Conservation (phyloP, 1,284 basidiomycete species). For the Ganoderma lingzhi region DNA sequence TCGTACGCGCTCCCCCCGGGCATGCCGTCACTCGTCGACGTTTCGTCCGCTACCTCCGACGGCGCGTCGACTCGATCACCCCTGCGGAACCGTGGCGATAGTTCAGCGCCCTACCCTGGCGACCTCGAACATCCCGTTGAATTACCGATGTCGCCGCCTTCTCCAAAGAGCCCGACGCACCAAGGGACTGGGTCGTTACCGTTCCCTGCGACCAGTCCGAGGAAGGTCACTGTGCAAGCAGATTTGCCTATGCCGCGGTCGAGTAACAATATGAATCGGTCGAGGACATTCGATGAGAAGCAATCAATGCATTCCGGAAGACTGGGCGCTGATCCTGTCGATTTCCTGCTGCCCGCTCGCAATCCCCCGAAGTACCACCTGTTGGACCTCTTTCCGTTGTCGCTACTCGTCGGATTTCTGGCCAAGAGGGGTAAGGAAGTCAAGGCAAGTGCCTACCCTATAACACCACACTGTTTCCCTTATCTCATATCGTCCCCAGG, state of each 20-base stretch:
- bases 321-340: slow-evolving; percentile 41
- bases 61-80: slow-evolving; percentile 27
- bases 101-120: slow-evolving; percentile 15
- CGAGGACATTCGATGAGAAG: slow-evolving; percentile 22
- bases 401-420: slow-evolving; percentile 59
- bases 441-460: slow-evolving; percentile 42
- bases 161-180: slow-evolving; percentile 13
- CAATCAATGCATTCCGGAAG: slow-evolving; percentile 30
- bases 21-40: slow-evolving; percentile 54
- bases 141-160: slow-evolving; percentile 10
- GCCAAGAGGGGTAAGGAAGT: slow-evolving; percentile 56
- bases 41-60: slow-evolving; percentile 32
- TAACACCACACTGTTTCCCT: no score
- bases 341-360: slow-evolving; percentile 62
- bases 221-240: slow-evolving; percentile 29
- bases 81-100: slow-evolving; percentile 20
- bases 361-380: slow-evolving; percentile 70
- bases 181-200: slow-evolving; percentile 40
- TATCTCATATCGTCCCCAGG: slow-evolving; percentile 19
- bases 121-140: slow-evolving; percentile 10
- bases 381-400: slow-evolving; percentile 76
- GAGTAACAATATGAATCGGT: slow-evolving; percentile 22
- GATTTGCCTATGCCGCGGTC: slow-evolving; percentile 19
- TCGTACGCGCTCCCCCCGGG: slow-evolving; percentile 67
- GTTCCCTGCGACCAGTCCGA: slow-evolving; percentile 41